Base-by-base conservation (phyloP, 2,329 filamentous ascomycete genomes). In the Teratosphaeria zuluensis region DNA sequence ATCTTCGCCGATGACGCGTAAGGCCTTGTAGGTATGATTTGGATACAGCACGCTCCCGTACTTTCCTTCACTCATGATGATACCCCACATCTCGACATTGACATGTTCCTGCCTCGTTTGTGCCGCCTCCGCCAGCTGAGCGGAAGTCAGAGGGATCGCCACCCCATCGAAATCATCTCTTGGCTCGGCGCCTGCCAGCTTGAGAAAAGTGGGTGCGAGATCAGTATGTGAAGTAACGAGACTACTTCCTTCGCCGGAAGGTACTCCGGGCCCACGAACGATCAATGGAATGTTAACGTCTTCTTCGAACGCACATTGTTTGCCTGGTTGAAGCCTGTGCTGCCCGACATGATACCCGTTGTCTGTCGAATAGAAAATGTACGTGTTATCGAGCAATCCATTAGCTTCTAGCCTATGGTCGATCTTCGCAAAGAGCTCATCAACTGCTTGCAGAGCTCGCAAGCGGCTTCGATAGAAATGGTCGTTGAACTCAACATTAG, bases 351-450 rank as follows among this genome's bases (percentile, higher is more conserved):
- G 72, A 48, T 63, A 69, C 4, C 74, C 74, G 58, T 76, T 76
- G 62, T 76, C 74, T 9, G 69, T 70, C 7, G 70, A 69, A 61
- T 71, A 76, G 57, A 76, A 64, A 33, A 76, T 66, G 55, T 74
- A 76, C 0, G 73, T 82, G 56, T 81, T 78, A 12, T 81, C 75
- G n/a, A 81, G 67, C 28, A 78, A 62, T 7, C 68, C 74, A 14
- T 72, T 70, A 7, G 71, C 61, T n/a, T 77, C 72, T 2, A 83
- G 70, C 0, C 71, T 72, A 4, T 66, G 58, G 6, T 83, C 64
- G 2, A 82, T 62, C 0, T 66, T 63, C 21, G 79, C 78, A 4
- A 84, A 75, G 52, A 83, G 71, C 59, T 83, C 81, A 59, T 84
- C 81, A 0, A 83, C 80, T 1, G 77, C 72, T 61, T 83, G 80